phyloP scores from a whole-genome alignment of 352 stramenopile species.

The Lagenidium giganteum region DNA sequence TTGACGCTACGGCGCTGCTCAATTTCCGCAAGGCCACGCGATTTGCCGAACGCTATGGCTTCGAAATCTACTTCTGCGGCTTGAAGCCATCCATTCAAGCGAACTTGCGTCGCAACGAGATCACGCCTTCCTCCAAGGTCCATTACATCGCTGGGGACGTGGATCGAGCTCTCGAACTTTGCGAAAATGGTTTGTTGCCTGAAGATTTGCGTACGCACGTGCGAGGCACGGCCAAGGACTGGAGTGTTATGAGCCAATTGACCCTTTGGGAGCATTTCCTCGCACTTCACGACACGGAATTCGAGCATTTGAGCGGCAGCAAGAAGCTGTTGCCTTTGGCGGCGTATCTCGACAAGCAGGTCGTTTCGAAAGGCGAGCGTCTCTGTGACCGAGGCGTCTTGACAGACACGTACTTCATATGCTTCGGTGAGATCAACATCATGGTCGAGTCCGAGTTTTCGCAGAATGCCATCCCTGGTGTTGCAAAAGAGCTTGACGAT shows the following conservation, averaged over 20 bases:
- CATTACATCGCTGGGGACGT: slow-evolving; percentile 13
- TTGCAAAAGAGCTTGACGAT: slow-evolving; percentile 11
- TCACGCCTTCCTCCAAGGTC: slow-evolving; percentile 1
- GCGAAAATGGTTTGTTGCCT: slow-evolving; percentile 55
- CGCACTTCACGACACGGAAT: slow-evolving; percentile 18
- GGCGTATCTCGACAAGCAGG: slow-evolving; percentile 54
- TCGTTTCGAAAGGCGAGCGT: slow-evolving; percentile 31
- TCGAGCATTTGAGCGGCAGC: slow-evolving; percentile 4
- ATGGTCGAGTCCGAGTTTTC: slow-evolving; percentile 66
- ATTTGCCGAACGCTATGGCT: slow-evolving; percentile 57
- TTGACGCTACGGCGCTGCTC: slow-evolving; percentile 70
- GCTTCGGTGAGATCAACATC: slow-evolving; percentile 69
- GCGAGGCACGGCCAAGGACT: slow-evolving; percentile 37
- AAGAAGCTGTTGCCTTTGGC: slow-evolving; percentile 55
- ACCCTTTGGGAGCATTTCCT: slow-evolving; percentile 72
- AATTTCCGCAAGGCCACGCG: slow-evolving; percentile 67
- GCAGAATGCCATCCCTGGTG: slow-evolving; percentile 43
- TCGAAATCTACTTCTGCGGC: slow-evolving; percentile 79
- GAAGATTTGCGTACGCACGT: slow-evolving; percentile 26
- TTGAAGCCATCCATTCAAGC: slow-evolving; percentile 28
- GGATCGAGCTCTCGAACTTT: slow-evolving; percentile 57
- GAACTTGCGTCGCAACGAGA: slow-evolving; percentile 9
- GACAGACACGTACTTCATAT: slow-evolving; percentile 73
- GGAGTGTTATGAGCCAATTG: slow-evolving; percentile 55
- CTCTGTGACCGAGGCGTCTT: slow-evolving; percentile 31